Evolutionary conservation across 345 rosid genomes (phyloP).

Genomic region (Schrenkiella parvula): DNA sequence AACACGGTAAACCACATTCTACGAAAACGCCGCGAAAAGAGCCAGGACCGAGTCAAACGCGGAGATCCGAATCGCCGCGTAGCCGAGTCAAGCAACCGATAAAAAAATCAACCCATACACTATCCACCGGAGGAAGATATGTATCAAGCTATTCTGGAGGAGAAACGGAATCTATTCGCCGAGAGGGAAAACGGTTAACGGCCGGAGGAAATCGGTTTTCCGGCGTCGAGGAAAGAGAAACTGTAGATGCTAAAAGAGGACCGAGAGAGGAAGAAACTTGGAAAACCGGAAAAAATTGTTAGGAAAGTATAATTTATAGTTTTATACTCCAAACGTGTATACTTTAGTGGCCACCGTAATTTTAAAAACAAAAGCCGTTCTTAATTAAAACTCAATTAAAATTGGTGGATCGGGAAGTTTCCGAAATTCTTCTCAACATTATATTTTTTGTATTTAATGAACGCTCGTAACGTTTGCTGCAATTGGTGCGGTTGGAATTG

Average conservation of each 20-base stretch:
- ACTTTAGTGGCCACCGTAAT: conserved; percentile 34
- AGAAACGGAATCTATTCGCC: conserved; percentile 13
- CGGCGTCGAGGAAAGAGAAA: conserved; percentile 50
- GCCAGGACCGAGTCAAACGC: conserved; percentile 39
- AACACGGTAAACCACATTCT: conserved; percentile 68
- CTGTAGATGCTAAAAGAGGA: conserved; percentile 31
- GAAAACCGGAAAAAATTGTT: conserved; percentile 57
- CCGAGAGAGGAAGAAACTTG: conserved; percentile 43
- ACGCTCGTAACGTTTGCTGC: background rate
- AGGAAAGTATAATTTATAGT: conserved; percentile 51
- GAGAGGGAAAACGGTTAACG: conserved; percentile 22
- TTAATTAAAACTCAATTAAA: background rate
- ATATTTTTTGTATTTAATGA: background rate
- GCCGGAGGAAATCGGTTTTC: conserved; percentile 35
- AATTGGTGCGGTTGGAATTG: background rate
- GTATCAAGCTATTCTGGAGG: background rate
- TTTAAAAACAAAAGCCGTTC: conserved; percentile 14
- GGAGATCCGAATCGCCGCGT: conserved; percentile 59
- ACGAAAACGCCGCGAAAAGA: conserved; percentile 35
- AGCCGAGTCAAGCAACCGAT: conserved; percentile 26
- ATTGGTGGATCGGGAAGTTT: conserved; percentile 26
- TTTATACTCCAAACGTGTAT: conserved; percentile 50
- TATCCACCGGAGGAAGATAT: background rate
- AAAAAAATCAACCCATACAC: conserved; percentile 6
- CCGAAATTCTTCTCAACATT: conserved; percentile 18